Conservation (phyloP, 2,329 filamentous ascomycete species). For the Talaromyces sp. region DNA sequence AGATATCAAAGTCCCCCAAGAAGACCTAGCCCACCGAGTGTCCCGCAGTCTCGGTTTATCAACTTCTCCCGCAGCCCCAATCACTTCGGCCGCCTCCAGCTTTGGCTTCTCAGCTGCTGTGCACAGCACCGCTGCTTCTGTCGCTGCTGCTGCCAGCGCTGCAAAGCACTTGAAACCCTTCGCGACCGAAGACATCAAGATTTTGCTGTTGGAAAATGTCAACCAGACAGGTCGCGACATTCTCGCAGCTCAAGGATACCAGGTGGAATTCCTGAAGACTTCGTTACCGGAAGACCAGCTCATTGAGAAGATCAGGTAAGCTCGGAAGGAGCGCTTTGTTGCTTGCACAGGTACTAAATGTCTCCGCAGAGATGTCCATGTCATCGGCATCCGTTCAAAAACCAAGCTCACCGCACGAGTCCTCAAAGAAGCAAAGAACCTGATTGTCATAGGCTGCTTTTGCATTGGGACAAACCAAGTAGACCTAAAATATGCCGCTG, state of each 20-base stretch:
- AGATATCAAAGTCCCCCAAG: constrained; percentile 29
- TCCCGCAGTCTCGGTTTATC: constrained; percentile 64
- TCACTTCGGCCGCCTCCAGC: constrained; percentile 67
- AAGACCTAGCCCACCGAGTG: constrained; percentile 37
- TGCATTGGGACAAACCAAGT: constrained; percentile 82
- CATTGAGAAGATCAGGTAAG: constrained; percentile 90
- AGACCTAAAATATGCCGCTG: constrained; percentile 42
- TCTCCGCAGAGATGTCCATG: constrained; percentile 72
- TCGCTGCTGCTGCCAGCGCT: constrained; percentile 29
- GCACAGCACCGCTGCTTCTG: constrained; percentile 35
- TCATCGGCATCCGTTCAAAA: constrained; percentile 97
- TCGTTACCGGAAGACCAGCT: constrained; percentile 88
- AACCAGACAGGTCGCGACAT: constrained; percentile 86
- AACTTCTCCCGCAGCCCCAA: constrained; percentile 67
- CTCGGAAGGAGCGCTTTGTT: neutral
- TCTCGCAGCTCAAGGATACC: constrained; percentile 79
- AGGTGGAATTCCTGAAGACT: constrained; percentile 86
- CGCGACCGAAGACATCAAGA: constrained; percentile 92
- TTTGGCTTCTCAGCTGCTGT: constrained; percentile 47
- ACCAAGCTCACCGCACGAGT: constrained; percentile 87
- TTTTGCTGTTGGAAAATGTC: constrained; percentile 90
- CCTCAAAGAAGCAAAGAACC: constrained; percentile 81
- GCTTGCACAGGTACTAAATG: constrained; percentile 15
- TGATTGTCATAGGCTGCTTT: constrained; percentile 96
- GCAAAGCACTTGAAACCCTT: constrained; percentile 88